Evolutionary conservation across 1,139 yeast genomes (phyloP).

Genomic region (Hyphopichia wangnamkhiaoensis): DNA sequence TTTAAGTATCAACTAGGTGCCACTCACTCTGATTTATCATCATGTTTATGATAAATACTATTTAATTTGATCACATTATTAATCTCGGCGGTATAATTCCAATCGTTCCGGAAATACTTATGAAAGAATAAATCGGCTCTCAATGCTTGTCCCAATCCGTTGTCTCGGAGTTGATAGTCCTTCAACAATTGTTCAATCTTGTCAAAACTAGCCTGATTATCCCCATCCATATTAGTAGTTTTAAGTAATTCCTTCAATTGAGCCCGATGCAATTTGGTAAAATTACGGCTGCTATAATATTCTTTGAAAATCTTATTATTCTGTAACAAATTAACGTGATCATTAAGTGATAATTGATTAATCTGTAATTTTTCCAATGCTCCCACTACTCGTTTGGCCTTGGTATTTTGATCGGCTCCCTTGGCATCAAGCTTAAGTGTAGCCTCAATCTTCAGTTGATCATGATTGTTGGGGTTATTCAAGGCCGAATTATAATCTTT

Average conservation of each 20-base stretch:
- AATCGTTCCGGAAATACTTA: slow-evolving; percentile 17
- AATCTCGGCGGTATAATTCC: slow-evolving; percentile 18
- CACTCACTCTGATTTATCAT: neutral
- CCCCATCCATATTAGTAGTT: slow-evolving; percentile 1
- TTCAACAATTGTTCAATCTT: slow-evolving; percentile 9
- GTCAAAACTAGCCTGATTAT: slow-evolving; percentile 5
- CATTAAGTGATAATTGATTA: slow-evolving; percentile 22
- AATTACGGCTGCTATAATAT: slow-evolving; percentile 21
- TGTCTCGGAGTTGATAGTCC: slow-evolving; percentile 6
- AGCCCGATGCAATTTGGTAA: slow-evolving; percentile 28
- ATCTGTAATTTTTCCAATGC: slow-evolving; percentile 22
- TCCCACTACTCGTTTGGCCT: slow-evolving; percentile 18
- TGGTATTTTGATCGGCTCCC: neutral
- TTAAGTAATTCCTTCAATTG: slow-evolving; percentile 22
- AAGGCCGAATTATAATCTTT: slow-evolving; percentile 10
- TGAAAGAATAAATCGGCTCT: slow-evolving; percentile 30
- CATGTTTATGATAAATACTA: neutral
- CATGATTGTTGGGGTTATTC: slow-evolving; percentile 6
- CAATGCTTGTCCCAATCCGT: slow-evolving; percentile 16
- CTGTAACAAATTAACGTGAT: slow-evolving; percentile 30
- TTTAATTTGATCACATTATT: slow-evolving; percentile 9
- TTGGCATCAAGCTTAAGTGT: neutral
- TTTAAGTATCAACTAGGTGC: no score
- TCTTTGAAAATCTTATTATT: slow-evolving; percentile 24
- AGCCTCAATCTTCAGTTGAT: neutral